Evolutionary conservation across 495 filamentous ascomycete genomes (phyloP), one percentile per base, ranked within the genome.

Genomic region (Hypoxylon cercidicola): DNA sequence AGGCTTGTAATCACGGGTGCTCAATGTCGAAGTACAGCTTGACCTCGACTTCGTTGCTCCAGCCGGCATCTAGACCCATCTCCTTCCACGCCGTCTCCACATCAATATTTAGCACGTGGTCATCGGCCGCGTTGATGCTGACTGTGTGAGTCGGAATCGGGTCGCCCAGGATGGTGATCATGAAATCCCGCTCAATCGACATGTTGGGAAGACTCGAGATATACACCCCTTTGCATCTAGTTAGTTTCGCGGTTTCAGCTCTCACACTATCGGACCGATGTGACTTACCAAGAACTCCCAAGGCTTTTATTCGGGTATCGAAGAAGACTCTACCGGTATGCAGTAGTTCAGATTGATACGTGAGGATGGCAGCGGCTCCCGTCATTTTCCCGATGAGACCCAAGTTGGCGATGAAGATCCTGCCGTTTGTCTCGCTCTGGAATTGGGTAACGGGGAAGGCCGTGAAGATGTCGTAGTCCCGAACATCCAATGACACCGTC

Each of bases 301-400:
- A 74, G 0, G 91, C 93, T 73, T 96, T 99, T 39, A 97, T 62
- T 39, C 78, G 82, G 6, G 87, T 83, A 62, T 86, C 84, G 15
- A 93, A 74, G 13, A 86, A 75, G 23, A 96, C 74, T 37, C 78
- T 73, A 2, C 90, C 87, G 41, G 84, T 88, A 21, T 84, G 77
- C 9, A 84, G 76, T 7, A 87, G 67, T 20, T 78, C 81, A 12
- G 87, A 82, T n/a, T 82, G 79, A 11, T 80, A 87, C 8, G 73
- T 77, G 1, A 89, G 69, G 12, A 97, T 79, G 0, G 92, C 95
- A 0, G 91, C 93, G 1, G 88, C 87, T 7, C 93, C 95, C 2
- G 93, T 92, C 89, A 98, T 96, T 73, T 97, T 96, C 13, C 84
- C 90, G 19, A 97, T 63, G 3, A 99, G 77, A 9, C 95, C 95